Conservation (phyloP, 345 rosid genomes). For the Aquilaria malaccensis region DNA sequence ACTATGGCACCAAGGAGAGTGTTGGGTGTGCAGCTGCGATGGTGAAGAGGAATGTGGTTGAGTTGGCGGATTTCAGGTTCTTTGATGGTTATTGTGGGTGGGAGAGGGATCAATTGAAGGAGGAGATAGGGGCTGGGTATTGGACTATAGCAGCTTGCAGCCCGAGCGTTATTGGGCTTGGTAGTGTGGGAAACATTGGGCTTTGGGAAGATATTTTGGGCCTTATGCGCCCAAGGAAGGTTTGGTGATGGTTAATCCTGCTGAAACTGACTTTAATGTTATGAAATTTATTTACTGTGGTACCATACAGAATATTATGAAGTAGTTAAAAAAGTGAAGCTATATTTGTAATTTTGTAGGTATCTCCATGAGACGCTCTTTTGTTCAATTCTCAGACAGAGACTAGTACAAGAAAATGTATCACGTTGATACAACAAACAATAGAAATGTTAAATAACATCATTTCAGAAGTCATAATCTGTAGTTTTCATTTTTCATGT, state of each 20-base stretch:
- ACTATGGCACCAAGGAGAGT: conserved; percentile 73
- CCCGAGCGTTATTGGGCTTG: conserved; percentile 57
- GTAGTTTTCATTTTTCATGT: too few species aligned
- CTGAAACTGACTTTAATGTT: too few species aligned
- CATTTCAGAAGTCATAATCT: too few species aligned
- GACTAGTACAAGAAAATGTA: too few species aligned
- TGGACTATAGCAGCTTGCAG: conserved; percentile 89
- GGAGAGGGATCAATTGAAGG: conserved; percentile 68
- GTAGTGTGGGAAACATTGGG: conserved; percentile 28
- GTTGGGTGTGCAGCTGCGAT: conserved; percentile 76
- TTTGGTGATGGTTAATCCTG: conserved; percentile 24
- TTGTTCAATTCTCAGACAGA: too few species aligned
- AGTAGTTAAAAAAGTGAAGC: too few species aligned
- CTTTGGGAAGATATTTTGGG: conserved; percentile 77
- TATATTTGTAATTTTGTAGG: too few species aligned
- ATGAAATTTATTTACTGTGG: too few species aligned
- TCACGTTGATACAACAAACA: too few species aligned
- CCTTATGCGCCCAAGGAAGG: conserved; percentile 59
- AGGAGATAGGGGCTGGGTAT: conserved; percentile 74
- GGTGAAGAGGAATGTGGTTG: conserved; percentile 64
- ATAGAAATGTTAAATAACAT: too few species aligned
- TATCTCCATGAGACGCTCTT: too few species aligned
- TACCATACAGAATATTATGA: too few species aligned
- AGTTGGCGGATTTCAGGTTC: conserved; percentile 69
- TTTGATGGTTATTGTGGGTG: conserved; percentile 87